A percentile compares a stretch with the other conserved stretches of the same genome.
phyloP scores from a whole-genome alignment of 768 basidiomycete genomes.

The Pleurotus citrinopileatus region DNA sequence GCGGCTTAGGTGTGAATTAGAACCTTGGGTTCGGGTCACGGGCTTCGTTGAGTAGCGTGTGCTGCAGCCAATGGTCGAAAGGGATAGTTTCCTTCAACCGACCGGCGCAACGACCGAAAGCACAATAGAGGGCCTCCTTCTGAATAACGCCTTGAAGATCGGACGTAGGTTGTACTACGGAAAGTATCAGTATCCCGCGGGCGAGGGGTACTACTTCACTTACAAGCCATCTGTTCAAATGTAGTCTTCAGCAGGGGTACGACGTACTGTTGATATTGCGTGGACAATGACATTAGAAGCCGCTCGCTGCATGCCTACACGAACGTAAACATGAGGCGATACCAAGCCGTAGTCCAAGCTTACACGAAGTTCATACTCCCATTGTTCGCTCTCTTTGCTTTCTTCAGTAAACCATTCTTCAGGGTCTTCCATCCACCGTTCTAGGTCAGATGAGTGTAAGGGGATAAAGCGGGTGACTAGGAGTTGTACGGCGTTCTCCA shows the following conservation, averaged over 20 bases:
- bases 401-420: conserved; percentile 95
- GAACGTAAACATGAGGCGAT: conserved; percentile 1
- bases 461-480: conserved; percentile 86
- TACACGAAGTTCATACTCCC: conserved; percentile 92
- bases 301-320: conserved; percentile 87
- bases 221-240: conserved; percentile 64
- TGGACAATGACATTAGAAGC: conserved; percentile 78
- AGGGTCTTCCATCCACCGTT: conserved; percentile 83
- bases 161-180: conserved; percentile 40
- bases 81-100: conserved; percentile 62
- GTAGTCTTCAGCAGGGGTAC: conserved; percentile 59
- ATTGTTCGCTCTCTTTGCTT: conserved; percentile 86
- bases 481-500: conserved; percentile 69
- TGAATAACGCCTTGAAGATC: conserved; percentile 64
- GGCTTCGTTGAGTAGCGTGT: conserved; percentile 58
- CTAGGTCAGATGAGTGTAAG: conserved; percentile 75
- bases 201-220: conserved; percentile 18
- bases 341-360: conserved; percentile 18
- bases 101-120: conserved; percentile 77
- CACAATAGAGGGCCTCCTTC: conserved; percentile 87
- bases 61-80: conserved; percentile 68
- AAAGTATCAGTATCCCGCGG: background rate
- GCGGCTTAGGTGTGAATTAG: too few relatives aligned
- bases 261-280: conserved; percentile 68
- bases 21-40: conserved; percentile 59